Percentiles rank a stretch among this genome's conserved stretches.
Conservation (phyloP, 352 stramenopile species). For the Thalassiosira allenii region DNA sequence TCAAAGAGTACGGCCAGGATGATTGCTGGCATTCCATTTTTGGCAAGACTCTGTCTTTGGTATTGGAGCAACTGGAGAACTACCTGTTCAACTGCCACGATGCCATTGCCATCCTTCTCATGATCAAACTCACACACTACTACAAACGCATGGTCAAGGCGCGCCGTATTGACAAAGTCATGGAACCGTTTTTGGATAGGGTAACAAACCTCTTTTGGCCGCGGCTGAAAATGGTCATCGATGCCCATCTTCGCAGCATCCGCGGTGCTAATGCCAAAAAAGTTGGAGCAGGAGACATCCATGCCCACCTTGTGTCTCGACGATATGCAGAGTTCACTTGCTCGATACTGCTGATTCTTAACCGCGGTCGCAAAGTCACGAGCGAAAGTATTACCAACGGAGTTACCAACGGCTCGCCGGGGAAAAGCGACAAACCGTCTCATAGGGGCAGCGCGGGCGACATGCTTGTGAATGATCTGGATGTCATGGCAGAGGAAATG, state of each 20-base stretch:
- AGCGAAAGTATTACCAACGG: constrained; percentile 21
- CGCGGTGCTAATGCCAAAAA: constrained; percentile 89
- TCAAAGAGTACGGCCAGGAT: constrained; percentile 86
- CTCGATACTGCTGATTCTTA: constrained; percentile 92
- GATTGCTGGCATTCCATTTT: constrained; percentile 96
- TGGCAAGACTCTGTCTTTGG: constrained; percentile 93
- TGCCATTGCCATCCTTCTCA: constrained; percentile 96
- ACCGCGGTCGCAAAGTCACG: constrained; percentile 61
- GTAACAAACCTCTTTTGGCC: constrained; percentile 96
- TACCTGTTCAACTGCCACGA: constrained; percentile 98
- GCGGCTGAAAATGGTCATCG: constrained; percentile 96
- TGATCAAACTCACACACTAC: constrained; percentile 95
- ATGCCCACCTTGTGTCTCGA: constrained; percentile 96
- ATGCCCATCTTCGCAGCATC: constrained; percentile 93
- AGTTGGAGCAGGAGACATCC: constrained; percentile 93
- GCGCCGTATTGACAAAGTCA: constrained; percentile 84
- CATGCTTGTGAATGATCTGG: constrained; percentile 94
- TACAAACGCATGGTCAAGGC: constrained; percentile 74
- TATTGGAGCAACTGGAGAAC: constrained; percentile 98
- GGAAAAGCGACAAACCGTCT: constrained; percentile 34
- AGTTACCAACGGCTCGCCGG: neutral
- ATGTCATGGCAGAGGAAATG: constrained; percentile 77
- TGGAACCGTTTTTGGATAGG: constrained; percentile 97
- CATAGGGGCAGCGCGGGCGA: constrained; percentile 86
- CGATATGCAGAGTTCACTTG: constrained; percentile 97